Evolutionary conservation across 2,329 filamentous ascomycete species (phyloP).

Genomic region (Drechslerella coelobrocha): DNA sequence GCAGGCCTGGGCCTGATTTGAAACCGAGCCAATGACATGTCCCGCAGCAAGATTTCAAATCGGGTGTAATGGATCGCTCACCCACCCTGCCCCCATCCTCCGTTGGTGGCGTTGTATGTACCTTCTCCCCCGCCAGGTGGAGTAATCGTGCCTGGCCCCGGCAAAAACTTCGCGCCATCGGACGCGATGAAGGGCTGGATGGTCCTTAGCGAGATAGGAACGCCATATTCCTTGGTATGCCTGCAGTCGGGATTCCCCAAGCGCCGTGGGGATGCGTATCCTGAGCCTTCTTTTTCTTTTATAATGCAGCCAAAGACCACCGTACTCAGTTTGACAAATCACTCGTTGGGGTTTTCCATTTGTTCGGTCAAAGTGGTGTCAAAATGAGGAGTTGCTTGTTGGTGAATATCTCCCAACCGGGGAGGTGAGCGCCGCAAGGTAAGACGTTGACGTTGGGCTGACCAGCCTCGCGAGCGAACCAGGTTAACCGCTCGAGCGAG

Average conservation of each 20-base stretch:
- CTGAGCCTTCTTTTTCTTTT: too few relatives aligned
- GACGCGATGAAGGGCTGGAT: neutral
- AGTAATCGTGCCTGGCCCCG: constrained; percentile 1
- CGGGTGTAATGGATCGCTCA: too few relatives aligned
- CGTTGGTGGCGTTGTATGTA: too few relatives aligned
- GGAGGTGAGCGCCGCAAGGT: neutral
- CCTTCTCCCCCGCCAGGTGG: neutral
- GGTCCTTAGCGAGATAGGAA: constrained; percentile 41
- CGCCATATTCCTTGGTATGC: constrained; percentile 44
- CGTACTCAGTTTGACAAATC: too few relatives aligned
- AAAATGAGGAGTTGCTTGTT: neutral
- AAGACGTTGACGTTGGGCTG: neutral
- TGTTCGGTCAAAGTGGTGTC: neutral
- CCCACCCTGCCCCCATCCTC: too few relatives aligned
- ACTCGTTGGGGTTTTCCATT: neutral
- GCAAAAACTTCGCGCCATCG: neutral
- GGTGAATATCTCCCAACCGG: neutral
- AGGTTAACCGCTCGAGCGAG: neutral
- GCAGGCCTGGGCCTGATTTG: constrained; percentile 10
- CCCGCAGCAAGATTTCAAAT: neutral
- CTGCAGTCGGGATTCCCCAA: constrained; percentile 16
- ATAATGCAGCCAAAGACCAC: too few relatives aligned
- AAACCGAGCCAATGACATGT: constrained; percentile 36
- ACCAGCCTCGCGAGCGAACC: neutral
- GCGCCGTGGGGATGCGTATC: constrained; percentile 28